Percentiles rank a stretch among this genome's conserved stretches.
These are phyloP conservation scores for Leptographium lundbergii DNA, from an alignment of 2,329 filamentous ascomycete genomes.

Conservation along the genomic window DNA sequence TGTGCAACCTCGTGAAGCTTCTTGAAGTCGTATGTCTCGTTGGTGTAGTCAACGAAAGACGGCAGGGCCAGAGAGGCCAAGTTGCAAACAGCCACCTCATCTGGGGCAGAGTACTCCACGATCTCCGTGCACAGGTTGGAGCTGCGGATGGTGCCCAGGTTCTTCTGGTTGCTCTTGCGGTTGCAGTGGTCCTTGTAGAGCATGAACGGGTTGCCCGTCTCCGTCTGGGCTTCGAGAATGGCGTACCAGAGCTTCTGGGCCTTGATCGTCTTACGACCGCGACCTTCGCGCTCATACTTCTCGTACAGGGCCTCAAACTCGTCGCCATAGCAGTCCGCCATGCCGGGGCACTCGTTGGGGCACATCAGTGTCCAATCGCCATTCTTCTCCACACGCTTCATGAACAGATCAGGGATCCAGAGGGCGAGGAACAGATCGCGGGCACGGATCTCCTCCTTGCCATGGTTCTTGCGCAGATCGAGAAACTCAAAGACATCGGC, in stretches of 20 bases:
- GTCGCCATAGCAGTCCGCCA: slow-evolving; percentile 93
- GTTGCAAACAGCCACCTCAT: slow-evolving; percentile 98
- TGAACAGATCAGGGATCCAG: slow-evolving; percentile 98
- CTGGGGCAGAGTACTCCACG: slow-evolving; percentile 89
- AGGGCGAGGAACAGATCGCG: slow-evolving; percentile 95
- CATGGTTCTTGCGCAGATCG: slow-evolving; percentile 97
- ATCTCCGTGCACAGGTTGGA: slow-evolving; percentile 99
- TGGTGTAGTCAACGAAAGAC: slow-evolving; percentile 75
- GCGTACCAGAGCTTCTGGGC: slow-evolving; percentile 99
- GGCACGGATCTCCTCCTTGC: slow-evolving; percentile 94
- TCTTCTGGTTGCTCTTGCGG: slow-evolving; percentile 99
- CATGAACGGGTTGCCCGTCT: slow-evolving; percentile 99
- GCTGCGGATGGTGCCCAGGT: slow-evolving; percentile 93
- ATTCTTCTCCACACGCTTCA: slow-evolving; percentile 98
- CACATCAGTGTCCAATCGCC: slow-evolving; percentile 97
- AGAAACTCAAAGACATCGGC: slow-evolving; percentile 95
- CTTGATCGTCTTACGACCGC: slow-evolving; percentile 82
- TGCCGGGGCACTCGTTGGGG: slow-evolving; percentile 86
- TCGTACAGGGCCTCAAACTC: slow-evolving; percentile 94
- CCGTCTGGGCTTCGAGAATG: slow-evolving; percentile 93
- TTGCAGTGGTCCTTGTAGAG: slow-evolving; percentile 98
- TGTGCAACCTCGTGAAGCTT: slow-evolving; percentile 92
- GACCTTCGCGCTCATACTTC: slow-evolving; percentile 77
- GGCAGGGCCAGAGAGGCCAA: slow-evolving; percentile 88
- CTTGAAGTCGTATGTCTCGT: slow-evolving; percentile 83